These are phyloP conservation scores for Neurospora hispaniola DNA, from an alignment of 495 filamentous ascomycete genomes.

Conservation along the genomic window DNA sequence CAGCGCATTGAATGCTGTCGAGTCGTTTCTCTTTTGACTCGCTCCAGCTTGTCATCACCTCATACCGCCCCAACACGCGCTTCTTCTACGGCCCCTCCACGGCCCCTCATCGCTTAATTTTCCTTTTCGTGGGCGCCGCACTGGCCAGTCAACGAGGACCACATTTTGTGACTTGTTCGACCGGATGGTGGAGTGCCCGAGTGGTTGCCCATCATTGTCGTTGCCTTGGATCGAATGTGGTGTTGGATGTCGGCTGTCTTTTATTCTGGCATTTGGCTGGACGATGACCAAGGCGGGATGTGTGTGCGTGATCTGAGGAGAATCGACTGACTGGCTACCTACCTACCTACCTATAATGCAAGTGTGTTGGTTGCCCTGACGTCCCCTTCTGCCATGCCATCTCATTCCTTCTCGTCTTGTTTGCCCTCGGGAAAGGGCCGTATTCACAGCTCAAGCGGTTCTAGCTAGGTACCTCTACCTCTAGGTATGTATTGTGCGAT, in stretches of 20 bases:
- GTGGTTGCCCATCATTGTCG: neutral
- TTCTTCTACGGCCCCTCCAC: neutral
- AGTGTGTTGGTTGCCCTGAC: neutral
- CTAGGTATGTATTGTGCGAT: neutral
- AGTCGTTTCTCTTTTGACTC: neutral
- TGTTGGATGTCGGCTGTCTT: neutral
- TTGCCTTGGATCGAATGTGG: neutral
- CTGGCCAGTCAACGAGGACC: slow-evolving; percentile 16
- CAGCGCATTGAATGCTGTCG: neutral
- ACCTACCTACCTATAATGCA: neutral
- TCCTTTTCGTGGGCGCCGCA: slow-evolving; percentile 12
- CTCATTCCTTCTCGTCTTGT: neutral
- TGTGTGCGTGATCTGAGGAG: neutral
- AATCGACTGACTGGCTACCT: neutral
- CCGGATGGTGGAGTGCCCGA: neutral
- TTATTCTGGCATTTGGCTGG: neutral
- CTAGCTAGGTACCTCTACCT: neutral
- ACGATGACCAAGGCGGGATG: neutral
- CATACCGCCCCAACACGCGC: neutral
- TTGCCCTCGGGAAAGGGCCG: neutral
- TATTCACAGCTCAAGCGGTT: neutral
- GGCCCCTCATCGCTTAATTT: neutral
- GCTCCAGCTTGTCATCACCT: neutral
- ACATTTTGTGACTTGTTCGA: slow-evolving; percentile 10
- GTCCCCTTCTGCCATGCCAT: neutral